Evolutionary conservation across 768 basidiomycete genomes (phyloP).

Genomic region (Agrocybe pediades): DNA sequence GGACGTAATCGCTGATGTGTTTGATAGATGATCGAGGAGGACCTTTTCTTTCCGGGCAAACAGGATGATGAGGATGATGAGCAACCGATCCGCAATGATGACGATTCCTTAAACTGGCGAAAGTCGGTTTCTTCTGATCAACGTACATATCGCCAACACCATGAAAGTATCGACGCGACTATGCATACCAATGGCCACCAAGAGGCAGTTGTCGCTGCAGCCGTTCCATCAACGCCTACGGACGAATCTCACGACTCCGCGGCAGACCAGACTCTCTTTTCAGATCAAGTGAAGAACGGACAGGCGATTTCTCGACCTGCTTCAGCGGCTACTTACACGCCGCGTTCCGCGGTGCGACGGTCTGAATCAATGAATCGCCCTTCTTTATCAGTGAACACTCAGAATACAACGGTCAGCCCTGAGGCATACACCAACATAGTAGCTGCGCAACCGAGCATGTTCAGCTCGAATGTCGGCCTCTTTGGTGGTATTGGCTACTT

Average conservation of each 20-base stretch:
- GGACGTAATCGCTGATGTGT: background rate
- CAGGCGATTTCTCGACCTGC: background rate
- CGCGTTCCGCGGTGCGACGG: background rate
- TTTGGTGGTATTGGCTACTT: conserved; percentile 22
- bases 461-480: conserved; percentile 22
- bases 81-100: conserved; percentile 25
- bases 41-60: conserved; percentile 70
- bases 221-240: conserved; percentile 2
- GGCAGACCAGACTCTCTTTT: no score
- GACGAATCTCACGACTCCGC: background rate
- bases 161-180: background rate
- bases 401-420: background rate
- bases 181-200: background rate
- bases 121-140: conserved; percentile 17
- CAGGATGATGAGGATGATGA: conserved; percentile 36
- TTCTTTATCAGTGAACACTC: conserved; percentile 11
- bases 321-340: background rate
- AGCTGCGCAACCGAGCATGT: background rate
- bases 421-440: background rate
- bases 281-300: background rate
- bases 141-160: background rate
- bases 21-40: conserved; percentile 68
- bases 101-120: conserved; percentile 21
- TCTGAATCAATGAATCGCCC: conserved; percentile 10
- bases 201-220: conserved; percentile 1